Evolutionary conservation across 2,329 filamentous ascomycete genomes (phyloP).

Genomic region (Clathrospora elynae): DNA sequence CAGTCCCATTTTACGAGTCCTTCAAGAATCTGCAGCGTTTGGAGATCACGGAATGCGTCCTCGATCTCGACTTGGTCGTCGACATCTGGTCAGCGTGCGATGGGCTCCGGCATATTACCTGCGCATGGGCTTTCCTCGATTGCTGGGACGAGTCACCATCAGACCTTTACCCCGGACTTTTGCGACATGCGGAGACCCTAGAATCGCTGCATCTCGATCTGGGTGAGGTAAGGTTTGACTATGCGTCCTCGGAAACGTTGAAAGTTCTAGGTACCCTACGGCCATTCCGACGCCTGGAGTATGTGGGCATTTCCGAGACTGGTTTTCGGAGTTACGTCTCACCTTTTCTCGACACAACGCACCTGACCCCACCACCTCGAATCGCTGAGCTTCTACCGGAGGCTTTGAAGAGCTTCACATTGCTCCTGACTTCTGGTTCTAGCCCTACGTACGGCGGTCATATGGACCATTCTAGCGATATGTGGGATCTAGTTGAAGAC

Average conservation of each 20-base stretch:
- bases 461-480: conserved; percentile 6
- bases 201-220: conserved; percentile 23
- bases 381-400: conserved; percentile 20
- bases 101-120: conserved; percentile 26
- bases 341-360: conserved; percentile 4
- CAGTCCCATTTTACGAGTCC: background rate
- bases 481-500: conserved; percentile 15
- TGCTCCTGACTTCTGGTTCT: conserved; percentile 9
- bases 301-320: conserved; percentile 18
- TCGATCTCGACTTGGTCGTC: conserved; percentile 16
- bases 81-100: conserved; percentile 18
- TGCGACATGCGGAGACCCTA: conserved; percentile 19
- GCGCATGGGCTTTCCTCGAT: conserved; percentile 25
- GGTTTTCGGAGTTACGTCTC: conserved; percentile 9
- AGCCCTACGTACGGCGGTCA: background rate
- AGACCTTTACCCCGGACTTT: conserved; percentile 17
- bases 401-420: conserved; percentile 11
- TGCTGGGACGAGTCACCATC: background rate
- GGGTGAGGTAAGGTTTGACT: conserved; percentile 9
- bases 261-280: conserved; percentile 16
- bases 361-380: background rate
- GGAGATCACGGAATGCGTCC: conserved; percentile 25
- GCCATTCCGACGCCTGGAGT: conserved; percentile 12
- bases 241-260: background rate
- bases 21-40: conserved; percentile 24